phyloP scores from a whole-genome alignment of 345 rosid genomes.

The Mallotus nudiflorus region DNA sequence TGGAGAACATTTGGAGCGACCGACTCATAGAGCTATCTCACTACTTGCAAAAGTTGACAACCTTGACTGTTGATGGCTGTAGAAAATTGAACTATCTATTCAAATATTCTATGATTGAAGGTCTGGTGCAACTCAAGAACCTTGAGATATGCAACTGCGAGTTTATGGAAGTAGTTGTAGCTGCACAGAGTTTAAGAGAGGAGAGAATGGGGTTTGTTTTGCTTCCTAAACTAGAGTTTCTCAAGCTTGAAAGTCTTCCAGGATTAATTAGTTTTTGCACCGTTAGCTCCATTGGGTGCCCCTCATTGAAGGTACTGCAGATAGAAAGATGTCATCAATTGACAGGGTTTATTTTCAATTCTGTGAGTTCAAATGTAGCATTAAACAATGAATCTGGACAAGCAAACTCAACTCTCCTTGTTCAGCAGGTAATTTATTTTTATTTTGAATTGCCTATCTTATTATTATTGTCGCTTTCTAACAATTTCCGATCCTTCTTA shows the following conservation, averaged over 20 bases:
- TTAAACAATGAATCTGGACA: background rate
- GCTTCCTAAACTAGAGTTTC: background rate
- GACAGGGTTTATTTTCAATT: background rate
- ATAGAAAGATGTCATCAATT: background rate
- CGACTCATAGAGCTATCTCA: background rate
- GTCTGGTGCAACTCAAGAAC: too few species aligned
- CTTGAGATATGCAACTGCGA: too few species aligned
- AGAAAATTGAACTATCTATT: too few species aligned
- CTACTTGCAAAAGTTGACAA: too few species aligned
- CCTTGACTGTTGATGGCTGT: too few species aligned
- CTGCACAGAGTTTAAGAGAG: background rate
- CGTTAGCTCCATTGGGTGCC: constrained; percentile 15
- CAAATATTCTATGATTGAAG: too few species aligned
- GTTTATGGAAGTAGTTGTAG: background rate
- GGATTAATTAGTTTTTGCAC: background rate
- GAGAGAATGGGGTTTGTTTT: background rate
- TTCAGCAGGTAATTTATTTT: background rate
- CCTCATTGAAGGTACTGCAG: background rate
- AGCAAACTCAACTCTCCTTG: background rate
- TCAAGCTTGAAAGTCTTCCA: constrained; percentile 6
- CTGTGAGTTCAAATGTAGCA: background rate
- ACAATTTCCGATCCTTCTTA: too few species aligned
- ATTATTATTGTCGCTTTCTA: too few species aligned
- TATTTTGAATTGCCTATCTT: too few species aligned
- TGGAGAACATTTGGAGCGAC: constrained; percentile 8